Base-by-base conservation (phyloP, 192 early-diverging fungal species). In the Backusella tuberculispora region DNA sequence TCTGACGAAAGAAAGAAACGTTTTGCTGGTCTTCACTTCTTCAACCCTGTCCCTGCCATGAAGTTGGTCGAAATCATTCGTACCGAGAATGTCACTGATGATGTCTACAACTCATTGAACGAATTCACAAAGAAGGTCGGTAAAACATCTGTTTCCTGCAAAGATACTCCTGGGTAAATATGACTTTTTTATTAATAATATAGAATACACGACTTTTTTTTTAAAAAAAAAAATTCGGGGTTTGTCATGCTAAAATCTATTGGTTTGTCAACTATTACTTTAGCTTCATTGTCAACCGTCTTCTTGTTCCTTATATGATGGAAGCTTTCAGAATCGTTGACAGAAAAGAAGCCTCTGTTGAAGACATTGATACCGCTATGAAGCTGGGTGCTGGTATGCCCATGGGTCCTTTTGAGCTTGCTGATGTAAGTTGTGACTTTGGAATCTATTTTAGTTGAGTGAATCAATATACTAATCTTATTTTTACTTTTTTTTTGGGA, bases 21-120 rank as follows among this genome's bases (percentile, higher is more conserved):
- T 24, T 94, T 97, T 73, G 91, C 93, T 24, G 97, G 97, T 41
- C 83, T 97, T 72, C 97, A 99, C 80, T 99, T 96, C 83, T 99
- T 99, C 85, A 99, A 99, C 88, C 97, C 97, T 5, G 97, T 99
- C n/a, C 93, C 97, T 40, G 93, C 95, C 81, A 99, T 99, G 97
- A 96, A 97, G 85, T 85, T 99, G 29, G 97, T 99, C 12, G 97
- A 99, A 85, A 92, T 99, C 10, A 91, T 97, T 74, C 86, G 90
- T 60, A 94, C 93, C 1, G 80, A 83, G 9, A 82, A 89, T 24
- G 88, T 91, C 10, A 79, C 81, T 29, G 83, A 91, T 42, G 78
- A 84, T 8, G 89, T 88, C 0, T 93, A 92, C 53, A 86, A 92
- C 17, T 66, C 83, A 10, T 87, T 97, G 37, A 71, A 89, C 42